A percentile compares a stretch with the other conserved stretches of the same genome.
These are phyloP conservation scores for Hemileccinum rubropunctum DNA, from an alignment of 768 basidiomycete species.

Conservation along the genomic window DNA sequence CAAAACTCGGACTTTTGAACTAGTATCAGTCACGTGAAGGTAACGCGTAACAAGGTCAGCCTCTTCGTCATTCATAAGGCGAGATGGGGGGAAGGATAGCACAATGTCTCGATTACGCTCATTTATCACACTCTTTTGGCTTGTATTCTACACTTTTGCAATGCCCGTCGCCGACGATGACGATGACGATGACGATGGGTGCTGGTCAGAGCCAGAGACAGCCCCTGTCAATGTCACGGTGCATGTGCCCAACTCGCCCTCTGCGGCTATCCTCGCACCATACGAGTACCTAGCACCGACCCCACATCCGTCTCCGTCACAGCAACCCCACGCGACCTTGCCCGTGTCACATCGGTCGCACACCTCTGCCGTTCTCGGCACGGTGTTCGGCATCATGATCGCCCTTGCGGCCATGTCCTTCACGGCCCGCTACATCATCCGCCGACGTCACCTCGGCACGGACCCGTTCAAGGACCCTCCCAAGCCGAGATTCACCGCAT, in stretches of 20 bases:
- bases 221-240: too few relatives aligned
- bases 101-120: conserved; percentile 19
- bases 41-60: conserved; percentile 21
- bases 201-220: not conserved
- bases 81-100: not conserved
- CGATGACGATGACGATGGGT: conserved; percentile 5
- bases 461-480: not conserved
- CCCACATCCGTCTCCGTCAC: conserved; percentile 8
- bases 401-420: conserved; percentile 7
- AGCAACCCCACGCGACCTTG: conserved; percentile 7
- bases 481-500: conserved; percentile 1
- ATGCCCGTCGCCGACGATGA: conserved; percentile 13
- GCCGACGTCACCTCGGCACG: conserved; percentile 8
- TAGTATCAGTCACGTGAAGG: too few relatives aligned
- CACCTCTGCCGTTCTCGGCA: conserved; percentile 16
- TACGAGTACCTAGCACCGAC: conserved; percentile 6
- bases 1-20: too few relatives aligned
- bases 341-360: conserved; percentile 6
- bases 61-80: conserved; percentile 14
- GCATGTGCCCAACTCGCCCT: conserved; percentile 1
- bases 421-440: conserved; percentile 8
- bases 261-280: conserved; percentile 9
- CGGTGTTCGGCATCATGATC: conserved; percentile 13
- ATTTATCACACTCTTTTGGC: conserved; percentile 16
- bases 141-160: not conserved